phyloP scores from a whole-genome alignment of 2,329 filamentous ascomycete species.

The Trichoderma afroharzianum region DNA sequence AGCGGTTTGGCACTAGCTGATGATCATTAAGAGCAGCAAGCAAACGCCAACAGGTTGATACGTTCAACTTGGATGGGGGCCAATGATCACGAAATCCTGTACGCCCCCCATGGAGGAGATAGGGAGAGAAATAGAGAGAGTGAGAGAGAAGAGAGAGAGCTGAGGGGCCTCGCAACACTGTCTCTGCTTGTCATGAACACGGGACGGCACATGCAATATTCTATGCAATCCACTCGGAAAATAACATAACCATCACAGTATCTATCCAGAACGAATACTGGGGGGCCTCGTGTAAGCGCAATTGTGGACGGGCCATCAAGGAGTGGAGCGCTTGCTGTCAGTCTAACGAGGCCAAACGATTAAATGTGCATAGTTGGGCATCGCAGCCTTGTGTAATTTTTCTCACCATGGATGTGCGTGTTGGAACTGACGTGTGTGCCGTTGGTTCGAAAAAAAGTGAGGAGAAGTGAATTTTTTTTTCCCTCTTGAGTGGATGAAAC shows the following conservation, averaged over 20 bases:
- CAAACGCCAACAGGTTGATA: background rate
- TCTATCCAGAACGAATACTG: background rate
- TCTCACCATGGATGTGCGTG: background rate
- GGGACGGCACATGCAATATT: background rate
- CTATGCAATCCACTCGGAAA: background rate
- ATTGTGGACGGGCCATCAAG: slow-evolving; percentile 12
- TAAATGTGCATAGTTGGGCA: slow-evolving; percentile 13
- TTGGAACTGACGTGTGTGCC: background rate
- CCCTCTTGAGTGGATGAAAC: background rate
- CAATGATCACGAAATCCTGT: background rate
- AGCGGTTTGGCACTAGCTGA: background rate
- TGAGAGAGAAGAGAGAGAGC: background rate
- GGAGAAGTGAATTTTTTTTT: background rate
- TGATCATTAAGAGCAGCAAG: background rate
- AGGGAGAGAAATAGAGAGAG: background rate
- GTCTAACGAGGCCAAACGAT: slow-evolving; percentile 9
- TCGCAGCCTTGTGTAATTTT: slow-evolving; percentile 14
- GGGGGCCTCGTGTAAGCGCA: slow-evolving; percentile 14
- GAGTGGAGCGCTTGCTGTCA: slow-evolving; percentile 13
- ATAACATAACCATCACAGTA: slow-evolving; percentile 1
- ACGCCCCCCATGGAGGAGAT: background rate
- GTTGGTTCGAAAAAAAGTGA: slow-evolving; percentile 1
- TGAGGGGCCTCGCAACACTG: background rate
- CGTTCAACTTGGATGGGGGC: background rate
- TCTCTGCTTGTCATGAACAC: background rate